Evolutionary conservation across 257 asterid genomes (phyloP), one percentile per base, ranked within the genome.

Genomic region (Capsicum pubescens): DNA sequence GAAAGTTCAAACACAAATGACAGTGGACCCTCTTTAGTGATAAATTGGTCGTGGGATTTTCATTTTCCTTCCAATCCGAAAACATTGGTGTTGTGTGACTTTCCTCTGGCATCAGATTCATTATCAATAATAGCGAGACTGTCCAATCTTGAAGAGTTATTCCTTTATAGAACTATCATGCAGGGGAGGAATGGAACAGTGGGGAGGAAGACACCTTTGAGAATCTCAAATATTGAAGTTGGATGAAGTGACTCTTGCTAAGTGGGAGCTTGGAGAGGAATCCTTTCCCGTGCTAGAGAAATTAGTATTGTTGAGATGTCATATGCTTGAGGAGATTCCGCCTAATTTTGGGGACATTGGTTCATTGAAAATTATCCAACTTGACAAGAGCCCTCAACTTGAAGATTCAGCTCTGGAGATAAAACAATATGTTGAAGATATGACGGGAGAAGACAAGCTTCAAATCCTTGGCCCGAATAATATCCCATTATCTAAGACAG

Each of bases 111-210:
- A 16, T 82, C 79, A 36, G 35, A 56, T 60, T 21, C 69, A 2
- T n/a, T 82, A 7, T 82, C 84, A 21, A 67, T n/a, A 44, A 63
- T 82, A 8, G 69, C n/a, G 3, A 36, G 5, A n/a, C 52, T 82
- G 55, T 26, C 57, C 85, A 50, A 82, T 7, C 57, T 82, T 50
- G 69, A 82, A 66, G 63, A 46, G 6, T 44, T 44, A 8, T 44
- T 6, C 48, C 48, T 44, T 44, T 0, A 5, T 5, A 6, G 7
- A 4, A 44, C 48, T 5, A 44, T 44, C 48, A 44, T 44, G 7
- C 48, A 7, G 48, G 48, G 48, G 48, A 44, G 6, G 48, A 44
- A 44, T 44, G 48, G 48, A 44, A 42, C 46, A 42, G 3, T 3
- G 46, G 46, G 46, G 46, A 42, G 46, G 46, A 42, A 42, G 46